A percentile compares a stretch with the other conserved stretches of the same genome.
These are phyloP conservation scores for Roridomyces roridus DNA, from an alignment of 768 basidiomycete genomes.

Conservation along the genomic window DNA sequence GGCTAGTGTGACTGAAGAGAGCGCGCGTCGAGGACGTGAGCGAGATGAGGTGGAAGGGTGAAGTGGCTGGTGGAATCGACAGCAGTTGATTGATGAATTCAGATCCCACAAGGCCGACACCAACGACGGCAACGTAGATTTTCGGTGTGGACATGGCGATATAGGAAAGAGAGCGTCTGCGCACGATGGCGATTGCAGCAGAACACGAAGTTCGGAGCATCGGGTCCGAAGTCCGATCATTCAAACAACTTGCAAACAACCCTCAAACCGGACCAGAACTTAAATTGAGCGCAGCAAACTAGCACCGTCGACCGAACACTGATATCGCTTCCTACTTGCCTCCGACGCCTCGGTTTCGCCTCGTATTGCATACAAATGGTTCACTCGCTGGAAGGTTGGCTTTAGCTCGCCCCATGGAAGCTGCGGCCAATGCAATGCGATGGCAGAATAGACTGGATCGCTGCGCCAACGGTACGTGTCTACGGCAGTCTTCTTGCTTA, in stretches of 20 bases:
- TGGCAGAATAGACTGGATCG: slow-evolving; percentile 22
- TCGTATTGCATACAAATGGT: too few species aligned
- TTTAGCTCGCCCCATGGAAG: neutral
- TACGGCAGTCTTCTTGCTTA: neutral
- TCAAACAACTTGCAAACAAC: too few species aligned
- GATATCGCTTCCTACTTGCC: too few species aligned
- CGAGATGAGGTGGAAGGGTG: slow-evolving; percentile 69
- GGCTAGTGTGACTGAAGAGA: slow-evolving; percentile 56
- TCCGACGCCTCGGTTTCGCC: too few species aligned
- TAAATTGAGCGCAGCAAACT: too few species aligned
- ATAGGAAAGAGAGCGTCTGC: neutral
- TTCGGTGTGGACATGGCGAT: slow-evolving; percentile 17
- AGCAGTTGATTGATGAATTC: slow-evolving; percentile 86
- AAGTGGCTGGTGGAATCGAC: slow-evolving; percentile 59
- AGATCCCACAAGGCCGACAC: slow-evolving; percentile 91
- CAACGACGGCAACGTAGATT: slow-evolving; percentile 78
- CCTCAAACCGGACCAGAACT: too few species aligned
- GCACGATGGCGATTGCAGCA: too few species aligned
- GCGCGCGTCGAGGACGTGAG: slow-evolving; percentile 71
- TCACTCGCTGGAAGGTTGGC: too few species aligned
- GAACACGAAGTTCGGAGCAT: too few species aligned
- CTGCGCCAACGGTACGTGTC: slow-evolving; percentile 15
- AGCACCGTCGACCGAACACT: neutral
- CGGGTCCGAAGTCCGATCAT: too few species aligned
- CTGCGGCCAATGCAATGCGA: slow-evolving; percentile 8